Evolutionary conservation across 2,329 filamentous ascomycete genomes (phyloP).

Genomic region (Fusarium chuoi): DNA sequence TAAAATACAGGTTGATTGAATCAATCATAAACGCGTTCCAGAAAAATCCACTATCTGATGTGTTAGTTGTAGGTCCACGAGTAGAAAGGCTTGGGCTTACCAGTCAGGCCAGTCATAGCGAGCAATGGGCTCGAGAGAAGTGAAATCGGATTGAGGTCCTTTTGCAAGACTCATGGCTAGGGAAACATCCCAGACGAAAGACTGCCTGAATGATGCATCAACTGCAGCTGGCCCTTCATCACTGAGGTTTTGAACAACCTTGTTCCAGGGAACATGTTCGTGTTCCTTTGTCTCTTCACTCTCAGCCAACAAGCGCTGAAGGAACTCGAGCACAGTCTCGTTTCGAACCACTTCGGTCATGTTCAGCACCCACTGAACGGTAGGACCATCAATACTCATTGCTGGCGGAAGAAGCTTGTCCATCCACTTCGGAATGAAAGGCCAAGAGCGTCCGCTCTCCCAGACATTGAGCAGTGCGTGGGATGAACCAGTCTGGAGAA

Average conservation of each 20-base stretch:
- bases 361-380: slow-evolving; percentile 51
- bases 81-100: slow-evolving; percentile 38
- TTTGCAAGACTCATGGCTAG: slow-evolving; percentile 42
- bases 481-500: slow-evolving; percentile 45
- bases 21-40: slow-evolving; percentile 54
- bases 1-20: slow-evolving; percentile 47
- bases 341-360: slow-evolving; percentile 41
- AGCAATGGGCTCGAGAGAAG: slow-evolving; percentile 44
- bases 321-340: slow-evolving; percentile 45
- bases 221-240: slow-evolving; percentile 48
- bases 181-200: slow-evolving; percentile 53
- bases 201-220: slow-evolving; percentile 50
- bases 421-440: slow-evolving; percentile 52
- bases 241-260: slow-evolving; percentile 44
- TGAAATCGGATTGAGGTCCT: slow-evolving; percentile 30
- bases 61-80: neutral
- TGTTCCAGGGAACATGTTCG: slow-evolving; percentile 50
- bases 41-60: slow-evolving; percentile 46
- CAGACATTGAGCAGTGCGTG: slow-evolving; percentile 50
- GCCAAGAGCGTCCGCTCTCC: slow-evolving; percentile 51
- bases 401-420: slow-evolving; percentile 48
- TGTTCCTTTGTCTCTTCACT: slow-evolving; percentile 40
- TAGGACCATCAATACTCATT: slow-evolving; percentile 53
- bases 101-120: slow-evolving; percentile 53
- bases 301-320: slow-evolving; percentile 44